A percentile compares a stretch with the other conserved stretches of the same genome.
phyloP scores from a whole-genome alignment of 306 rosid species.

The Acacia melanoxylon region DNA sequence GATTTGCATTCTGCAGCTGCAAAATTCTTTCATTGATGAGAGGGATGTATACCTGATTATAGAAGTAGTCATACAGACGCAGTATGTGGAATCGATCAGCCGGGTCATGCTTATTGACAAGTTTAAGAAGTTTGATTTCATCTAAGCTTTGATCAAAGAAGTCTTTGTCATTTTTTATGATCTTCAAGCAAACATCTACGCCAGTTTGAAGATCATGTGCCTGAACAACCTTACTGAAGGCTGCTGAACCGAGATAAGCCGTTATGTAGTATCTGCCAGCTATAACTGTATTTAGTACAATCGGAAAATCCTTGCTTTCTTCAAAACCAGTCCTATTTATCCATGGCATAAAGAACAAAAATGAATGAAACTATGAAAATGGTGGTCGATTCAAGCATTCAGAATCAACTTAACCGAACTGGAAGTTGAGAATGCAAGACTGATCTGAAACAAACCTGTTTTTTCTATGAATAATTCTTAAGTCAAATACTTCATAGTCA shows the following conservation, averaged over 20 bases:
- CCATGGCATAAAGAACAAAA: conserved; percentile 33
- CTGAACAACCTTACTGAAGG: conserved; percentile 94
- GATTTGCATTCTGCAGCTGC: not conserved
- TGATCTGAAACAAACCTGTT: conserved; percentile 68
- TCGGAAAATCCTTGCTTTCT: conserved; percentile 90
- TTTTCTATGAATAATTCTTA: conserved; percentile 87
- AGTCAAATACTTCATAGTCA: conserved; percentile 80
- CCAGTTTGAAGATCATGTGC: conserved; percentile 92
- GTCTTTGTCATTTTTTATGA: conserved; percentile 95
- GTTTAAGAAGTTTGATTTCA: conserved; percentile 94
- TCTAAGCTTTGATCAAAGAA: conserved; percentile 97
- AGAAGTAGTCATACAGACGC: conserved; percentile 96
- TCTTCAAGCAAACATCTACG: conserved; percentile 92
- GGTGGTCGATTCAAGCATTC: not conserved
- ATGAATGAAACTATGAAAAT: conserved; percentile 16
- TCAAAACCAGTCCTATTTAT: conserved; percentile 96
- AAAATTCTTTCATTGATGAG: not conserved
- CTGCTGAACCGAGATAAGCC: conserved; percentile 94
- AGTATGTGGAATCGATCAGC: conserved; percentile 72
- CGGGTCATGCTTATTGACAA: conserved; percentile 91
- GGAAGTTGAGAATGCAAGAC: conserved; percentile 23
- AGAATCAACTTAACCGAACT: conserved; percentile 21
- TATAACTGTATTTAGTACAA: conserved; percentile 75
- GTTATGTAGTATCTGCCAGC: conserved; percentile 90
- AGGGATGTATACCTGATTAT: conserved; percentile 66